A percentile compares a stretch with the other conserved stretches of the same genome.
Conservation (phyloP, 805 yeast species). For the Tetrapisispora arboricola region DNA sequence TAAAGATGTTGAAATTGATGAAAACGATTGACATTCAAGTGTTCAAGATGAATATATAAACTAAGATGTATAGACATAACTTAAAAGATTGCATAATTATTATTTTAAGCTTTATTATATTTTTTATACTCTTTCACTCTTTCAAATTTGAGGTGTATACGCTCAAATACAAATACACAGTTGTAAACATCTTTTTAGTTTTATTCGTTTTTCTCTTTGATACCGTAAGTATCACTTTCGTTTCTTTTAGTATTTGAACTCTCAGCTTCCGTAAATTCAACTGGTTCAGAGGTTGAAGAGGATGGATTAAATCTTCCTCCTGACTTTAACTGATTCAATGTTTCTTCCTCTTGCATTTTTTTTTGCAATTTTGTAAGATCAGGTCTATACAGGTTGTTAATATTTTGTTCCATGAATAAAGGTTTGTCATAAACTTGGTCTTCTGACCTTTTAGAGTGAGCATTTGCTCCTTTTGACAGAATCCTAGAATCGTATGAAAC, state of each 20-base stretch:
- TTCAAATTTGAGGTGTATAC: too few relatives aligned
- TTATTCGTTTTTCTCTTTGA: neutral
- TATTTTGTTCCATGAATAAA: conserved; percentile 44
- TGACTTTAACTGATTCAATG: neutral
- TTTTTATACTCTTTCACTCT: too few relatives aligned
- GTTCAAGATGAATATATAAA: too few relatives aligned
- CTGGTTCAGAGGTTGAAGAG: conserved; percentile 31
- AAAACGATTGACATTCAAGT: neutral
- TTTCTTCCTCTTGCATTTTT: conserved; percentile 7
- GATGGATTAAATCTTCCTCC: neutral
- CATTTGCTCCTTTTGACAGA: conserved; percentile 37
- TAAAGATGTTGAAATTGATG: conserved; percentile 10
- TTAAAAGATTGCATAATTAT: too few relatives aligned
- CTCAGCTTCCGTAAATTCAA: conserved; percentile 36
- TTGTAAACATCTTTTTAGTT: too few relatives aligned
- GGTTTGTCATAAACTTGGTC: conserved; percentile 52
- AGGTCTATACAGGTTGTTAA: conserved; percentile 41
- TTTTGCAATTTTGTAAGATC: conserved; percentile 21
- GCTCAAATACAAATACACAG: too few relatives aligned
- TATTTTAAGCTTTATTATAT: too few relatives aligned
- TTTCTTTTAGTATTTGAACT: neutral
- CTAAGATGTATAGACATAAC: too few relatives aligned
- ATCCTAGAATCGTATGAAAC: conserved; percentile 50
- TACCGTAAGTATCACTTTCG: neutral
- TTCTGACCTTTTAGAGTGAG: conserved; percentile 24